phyloP scores from a whole-genome alignment of 106 monocot genomes.

The Dendrobium officinale region DNA sequence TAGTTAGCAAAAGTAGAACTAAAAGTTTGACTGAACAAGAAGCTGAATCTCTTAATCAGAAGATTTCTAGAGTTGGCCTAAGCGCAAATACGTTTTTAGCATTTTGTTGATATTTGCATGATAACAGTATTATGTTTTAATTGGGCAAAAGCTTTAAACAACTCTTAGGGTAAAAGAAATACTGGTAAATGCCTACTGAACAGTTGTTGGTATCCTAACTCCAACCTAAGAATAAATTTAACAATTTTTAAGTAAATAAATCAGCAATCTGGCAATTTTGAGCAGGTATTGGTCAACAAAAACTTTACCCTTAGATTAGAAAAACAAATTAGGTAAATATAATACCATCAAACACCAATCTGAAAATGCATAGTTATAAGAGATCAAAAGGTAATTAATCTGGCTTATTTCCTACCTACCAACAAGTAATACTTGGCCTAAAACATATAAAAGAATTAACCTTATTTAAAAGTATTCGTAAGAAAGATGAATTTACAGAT shows the following conservation, averaged over 20 bases:
- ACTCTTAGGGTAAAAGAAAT: not conserved
- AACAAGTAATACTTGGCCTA: too few relatives aligned
- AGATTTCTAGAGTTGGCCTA: not conserved
- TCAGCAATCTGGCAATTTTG: not conserved
- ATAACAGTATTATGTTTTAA: not conserved
- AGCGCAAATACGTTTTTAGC: not conserved
- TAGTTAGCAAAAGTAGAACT: not conserved
- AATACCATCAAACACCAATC: not conserved
- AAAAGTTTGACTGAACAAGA: not conserved
- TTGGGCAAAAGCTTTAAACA: not conserved
- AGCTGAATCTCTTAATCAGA: not conserved
- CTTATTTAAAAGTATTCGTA: too few relatives aligned
- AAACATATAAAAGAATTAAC: too few relatives aligned
- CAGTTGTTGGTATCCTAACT: not conserved
- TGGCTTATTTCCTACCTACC: too few relatives aligned
- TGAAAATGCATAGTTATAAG: not conserved
- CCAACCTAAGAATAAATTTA: not conserved
- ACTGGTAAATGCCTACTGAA: not conserved
- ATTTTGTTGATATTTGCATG: not conserved
- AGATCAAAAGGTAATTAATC: not conserved
- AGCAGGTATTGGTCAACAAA: not conserved
- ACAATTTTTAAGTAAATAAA: not conserved
- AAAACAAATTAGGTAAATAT: not conserved
- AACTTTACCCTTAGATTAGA: not conserved
- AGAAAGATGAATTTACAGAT: too few relatives aligned